Percentiles rank a stretch among this genome's conserved stretches.
Conservation (phyloP, 768 basidiomycete genomes). For the Pisolithus sp. region DNA sequence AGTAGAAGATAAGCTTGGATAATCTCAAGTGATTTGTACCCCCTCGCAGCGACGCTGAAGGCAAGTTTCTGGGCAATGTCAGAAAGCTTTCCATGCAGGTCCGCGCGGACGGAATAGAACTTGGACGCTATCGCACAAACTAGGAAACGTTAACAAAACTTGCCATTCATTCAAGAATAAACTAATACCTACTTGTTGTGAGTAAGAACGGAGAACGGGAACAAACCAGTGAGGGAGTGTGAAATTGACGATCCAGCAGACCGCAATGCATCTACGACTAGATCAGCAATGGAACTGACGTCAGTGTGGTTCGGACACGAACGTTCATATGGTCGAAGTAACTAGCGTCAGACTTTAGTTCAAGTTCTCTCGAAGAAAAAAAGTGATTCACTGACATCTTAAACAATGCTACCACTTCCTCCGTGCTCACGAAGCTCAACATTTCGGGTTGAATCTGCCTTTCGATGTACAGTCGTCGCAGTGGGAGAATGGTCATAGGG, state of each 20-base stretch:
- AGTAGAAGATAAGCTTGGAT: constrained; percentile 93
- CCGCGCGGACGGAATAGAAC: constrained; percentile 77
- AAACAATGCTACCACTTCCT: constrained; percentile 89
- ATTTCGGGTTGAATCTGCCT: constrained; percentile 91
- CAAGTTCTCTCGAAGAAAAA: background rate
- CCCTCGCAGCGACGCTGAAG: constrained; percentile 77
- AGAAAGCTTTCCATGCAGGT: constrained; percentile 71
- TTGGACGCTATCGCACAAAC: constrained; percentile 94
- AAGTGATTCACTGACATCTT: constrained; percentile 61
- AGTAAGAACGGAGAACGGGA: constrained; percentile 92
- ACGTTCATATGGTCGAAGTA: constrained; percentile 76
- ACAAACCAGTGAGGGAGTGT: constrained; percentile 90
- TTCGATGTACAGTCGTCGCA: constrained; percentile 79
- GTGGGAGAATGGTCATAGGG: constrained; percentile 82
- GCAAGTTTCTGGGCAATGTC: constrained; percentile 85
- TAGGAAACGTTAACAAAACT: constrained; percentile 25
- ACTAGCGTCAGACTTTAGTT: constrained; percentile 28
- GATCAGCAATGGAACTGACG: constrained; percentile 5
- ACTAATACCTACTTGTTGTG: constrained; percentile 67
- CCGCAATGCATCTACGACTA: constrained; percentile 62
- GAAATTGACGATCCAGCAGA: constrained; percentile 80
- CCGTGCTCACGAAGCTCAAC: constrained; percentile 78
- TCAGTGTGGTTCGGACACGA: constrained; percentile 23
- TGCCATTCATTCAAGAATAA: background rate
- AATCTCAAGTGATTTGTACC: constrained; percentile 91